Evolutionary conservation across 306 rosid genomes (phyloP).

Genomic region (Delonix regia): DNA sequence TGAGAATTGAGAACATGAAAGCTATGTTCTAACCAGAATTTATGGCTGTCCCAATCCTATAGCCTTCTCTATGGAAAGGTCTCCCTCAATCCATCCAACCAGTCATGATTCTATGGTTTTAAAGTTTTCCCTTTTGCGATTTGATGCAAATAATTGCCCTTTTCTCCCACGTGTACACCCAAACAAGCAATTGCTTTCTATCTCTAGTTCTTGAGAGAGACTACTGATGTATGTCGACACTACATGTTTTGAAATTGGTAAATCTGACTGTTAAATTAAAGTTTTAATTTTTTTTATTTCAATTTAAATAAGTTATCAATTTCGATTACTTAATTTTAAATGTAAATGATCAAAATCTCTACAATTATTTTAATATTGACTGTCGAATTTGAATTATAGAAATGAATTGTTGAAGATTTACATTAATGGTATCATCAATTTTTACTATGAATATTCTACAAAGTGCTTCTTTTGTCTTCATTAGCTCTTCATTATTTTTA

Average conservation of each 20-base stretch:
- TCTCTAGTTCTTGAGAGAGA: too few relatives aligned
- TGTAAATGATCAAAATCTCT: too few relatives aligned
- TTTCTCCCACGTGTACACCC: not conserved
- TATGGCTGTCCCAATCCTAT: not conserved
- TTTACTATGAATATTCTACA: not conserved
- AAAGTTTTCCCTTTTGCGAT: not conserved
- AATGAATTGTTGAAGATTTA: too few relatives aligned
- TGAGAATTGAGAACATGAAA: slow-evolving; percentile 37
- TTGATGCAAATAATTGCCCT: slow-evolving; percentile 23
- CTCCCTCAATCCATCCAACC: not conserved
- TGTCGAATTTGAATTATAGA: too few relatives aligned
- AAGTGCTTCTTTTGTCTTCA: not conserved
- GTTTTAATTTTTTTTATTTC: too few relatives aligned
- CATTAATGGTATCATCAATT: not conserved
- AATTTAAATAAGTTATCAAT: too few relatives aligned
- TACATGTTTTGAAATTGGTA: too few relatives aligned
- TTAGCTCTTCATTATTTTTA: too few relatives aligned
- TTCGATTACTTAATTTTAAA: too few relatives aligned
- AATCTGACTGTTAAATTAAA: too few relatives aligned
- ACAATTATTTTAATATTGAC: too few relatives aligned
- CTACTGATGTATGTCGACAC: too few relatives aligned
- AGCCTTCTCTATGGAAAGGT: not conserved
- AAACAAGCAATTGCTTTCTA: not conserved
- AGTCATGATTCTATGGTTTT: slow-evolving; percentile 31
- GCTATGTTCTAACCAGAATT: slow-evolving; percentile 15